Base-by-base conservation (phyloP, 352 stramenopile genomes). In the Saprolegnia parasitica region DNA sequence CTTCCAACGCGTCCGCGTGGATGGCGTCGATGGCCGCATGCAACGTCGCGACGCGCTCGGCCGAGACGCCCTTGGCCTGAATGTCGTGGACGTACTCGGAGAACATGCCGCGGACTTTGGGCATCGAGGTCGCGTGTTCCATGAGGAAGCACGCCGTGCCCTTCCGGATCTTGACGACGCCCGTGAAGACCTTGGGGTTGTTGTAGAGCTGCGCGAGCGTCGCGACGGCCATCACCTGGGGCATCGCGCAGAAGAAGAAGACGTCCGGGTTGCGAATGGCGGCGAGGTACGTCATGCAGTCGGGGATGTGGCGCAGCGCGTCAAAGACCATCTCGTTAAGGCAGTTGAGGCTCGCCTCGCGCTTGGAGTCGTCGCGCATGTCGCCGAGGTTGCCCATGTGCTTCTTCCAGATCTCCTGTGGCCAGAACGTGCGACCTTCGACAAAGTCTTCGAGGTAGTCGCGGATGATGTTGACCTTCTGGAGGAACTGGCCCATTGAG, bases 381-480 rank as follows among this genome's bases (percentile, higher is more conserved):
- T 60, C 71, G 21, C 64, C 81, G 79, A 63, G 71, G 83, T 52
- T 77, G 72, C 40, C 23, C 24, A 68, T 78, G 71, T 96, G 88
- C 61, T 89, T 88, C 56, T 89, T 91, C 88, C 88, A 96, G n/a
- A 97, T 78, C 18, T 79, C 78, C 63, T 90, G 81, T 16, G 92
- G 92, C 92, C 92, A 98, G 65, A 96, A 98, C 18, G 91, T 87
- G 39, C 92, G 76, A 47, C 88, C 84, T 70, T 98, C 91, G 21
- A 97, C 90, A 72, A 96, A 96, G 76, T 98, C 91, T 73, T 98
- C 92, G 42, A 98, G 76, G 75, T 97, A 98, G 73, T 98, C 92
- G 60, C 92, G 83, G 74, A 98, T 97, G 65, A 98, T 98, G 74
- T 98, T 98, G 3, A 90, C 96, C 71, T 97, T 97, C 77, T 98